Evolutionary conservation across 2,329 filamentous ascomycete species (phyloP).

Genomic region (Nemania sp.): DNA sequence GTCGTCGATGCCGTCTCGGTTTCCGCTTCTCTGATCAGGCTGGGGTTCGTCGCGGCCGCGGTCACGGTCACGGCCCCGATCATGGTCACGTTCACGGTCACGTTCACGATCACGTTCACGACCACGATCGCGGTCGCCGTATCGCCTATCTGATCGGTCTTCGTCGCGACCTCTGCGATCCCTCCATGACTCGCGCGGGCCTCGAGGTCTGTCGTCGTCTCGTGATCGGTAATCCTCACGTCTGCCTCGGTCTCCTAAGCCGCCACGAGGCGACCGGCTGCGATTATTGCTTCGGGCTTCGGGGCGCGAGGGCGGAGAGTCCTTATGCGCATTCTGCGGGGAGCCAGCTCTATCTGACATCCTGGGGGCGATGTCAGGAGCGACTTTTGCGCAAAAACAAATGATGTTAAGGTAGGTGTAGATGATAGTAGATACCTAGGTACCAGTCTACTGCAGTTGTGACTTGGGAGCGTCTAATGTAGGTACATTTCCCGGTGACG

Average conservation of each 20-base stretch:
- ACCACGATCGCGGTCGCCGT: constrained; percentile 2
- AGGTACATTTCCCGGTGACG: background rate
- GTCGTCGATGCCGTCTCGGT: constrained; percentile 18
- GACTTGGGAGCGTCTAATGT: too few relatives aligned
- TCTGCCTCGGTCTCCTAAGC: constrained; percentile 26
- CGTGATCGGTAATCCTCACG: constrained; percentile 32
- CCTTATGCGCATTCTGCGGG: constrained; percentile 26
- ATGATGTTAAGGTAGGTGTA: too few relatives aligned
- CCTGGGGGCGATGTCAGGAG: background rate
- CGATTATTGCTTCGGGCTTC: constrained; percentile 32
- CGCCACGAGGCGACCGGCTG: constrained; percentile 37
- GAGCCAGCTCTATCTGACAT: constrained; percentile 36
- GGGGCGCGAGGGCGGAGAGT: constrained; percentile 34
- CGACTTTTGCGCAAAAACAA: background rate
- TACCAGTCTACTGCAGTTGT: too few relatives aligned
- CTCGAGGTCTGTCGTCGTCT: constrained; percentile 21
- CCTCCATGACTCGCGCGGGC: constrained; percentile 19
- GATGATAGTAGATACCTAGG: too few relatives aligned
- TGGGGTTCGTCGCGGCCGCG: constrained; percentile 16
- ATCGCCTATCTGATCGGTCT: constrained; percentile 8
- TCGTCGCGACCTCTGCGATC: constrained; percentile 16
- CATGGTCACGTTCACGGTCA: too few relatives aligned
- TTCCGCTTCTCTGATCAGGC: constrained; percentile 23
- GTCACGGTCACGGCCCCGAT: too few relatives aligned
- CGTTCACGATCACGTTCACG: too few relatives aligned